Base-by-base conservation (phyloP, 768 basidiomycete species). In the Nidularia pulvinata region DNA sequence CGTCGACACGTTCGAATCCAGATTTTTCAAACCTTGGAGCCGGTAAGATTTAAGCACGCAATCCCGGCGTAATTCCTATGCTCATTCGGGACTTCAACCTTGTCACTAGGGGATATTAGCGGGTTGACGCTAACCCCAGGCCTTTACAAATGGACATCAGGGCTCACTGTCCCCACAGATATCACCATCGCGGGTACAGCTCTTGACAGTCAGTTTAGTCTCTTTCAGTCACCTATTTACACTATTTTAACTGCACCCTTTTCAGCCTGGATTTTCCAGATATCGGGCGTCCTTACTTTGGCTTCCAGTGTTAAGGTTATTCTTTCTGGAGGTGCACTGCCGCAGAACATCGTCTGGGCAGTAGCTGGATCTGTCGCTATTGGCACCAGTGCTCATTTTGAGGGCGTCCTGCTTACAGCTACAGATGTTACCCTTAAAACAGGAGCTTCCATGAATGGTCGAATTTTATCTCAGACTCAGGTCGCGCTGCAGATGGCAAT, bases 231-330 rank as follows among this genome's bases (percentile, higher is more conserved):
- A 36, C 19, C 46, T 43, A 50, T 33, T 30, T 33, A 36, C 19
- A 11, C 32, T 13, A 16, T 33, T 11, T 53, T 13, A 52, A 10
- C 22, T 13, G 13, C 50, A 33, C 32, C 49, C 44, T 42, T 22
- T 32, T 33, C 33, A 61, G 62, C 57, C 14, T 62, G 59, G 59
- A 59, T 62, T 33, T 63, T 63, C 58, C 62, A 63, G 48, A 50
- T 61, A 33, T 37, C 55, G 5, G 57, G 59, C n/a, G 56, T 56
- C 7, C 51, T 62, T 46, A 39, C 39, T 6, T 16, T 56, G 6
- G 51, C 54, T 5, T 43, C 33, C 1, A 50, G 49, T 33, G 50
- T 35, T 34, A 52, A 46, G 32, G 47, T 60, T 25, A 60, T 49
- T 14, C 61, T 64, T 34, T 13, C 51, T 13, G 61, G 63, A 9